These are phyloP conservation scores for Phytophthora colocasiae DNA, from an alignment of 352 stramenopile species.

Conservation along the genomic window DNA sequence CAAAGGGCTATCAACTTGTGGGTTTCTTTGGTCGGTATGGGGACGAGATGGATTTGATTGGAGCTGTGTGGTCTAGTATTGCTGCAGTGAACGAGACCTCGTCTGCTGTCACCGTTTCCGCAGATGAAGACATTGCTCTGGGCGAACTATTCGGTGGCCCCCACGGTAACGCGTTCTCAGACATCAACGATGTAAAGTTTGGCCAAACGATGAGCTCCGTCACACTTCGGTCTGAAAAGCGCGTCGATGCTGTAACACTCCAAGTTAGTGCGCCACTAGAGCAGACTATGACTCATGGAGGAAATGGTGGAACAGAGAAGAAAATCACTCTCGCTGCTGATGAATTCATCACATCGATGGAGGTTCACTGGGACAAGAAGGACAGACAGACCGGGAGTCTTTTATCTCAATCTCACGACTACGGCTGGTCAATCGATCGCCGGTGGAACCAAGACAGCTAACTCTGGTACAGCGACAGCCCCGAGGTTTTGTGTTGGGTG, in stretches of 20 bases:
- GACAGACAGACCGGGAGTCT: not conserved
- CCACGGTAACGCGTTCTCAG: conserved; percentile 29
- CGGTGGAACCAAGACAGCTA: not conserved
- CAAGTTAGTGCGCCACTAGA: conserved; percentile 21
- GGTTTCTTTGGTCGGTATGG: conserved; percentile 27
- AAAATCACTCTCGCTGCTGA: not conserved
- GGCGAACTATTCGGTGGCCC: conserved; percentile 24
- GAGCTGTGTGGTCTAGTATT: conserved; percentile 37
- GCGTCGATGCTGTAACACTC: conserved; percentile 52
- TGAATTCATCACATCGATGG: not conserved
- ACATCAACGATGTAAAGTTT: conserved; percentile 33
- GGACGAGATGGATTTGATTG: conserved; percentile 22
- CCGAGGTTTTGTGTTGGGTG: not conserved
- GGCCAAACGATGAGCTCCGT: conserved; percentile 15
- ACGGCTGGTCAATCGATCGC: not conserved
- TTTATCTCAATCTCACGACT: not conserved
- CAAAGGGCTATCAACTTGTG: conserved; percentile 25
- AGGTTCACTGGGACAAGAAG: not conserved
- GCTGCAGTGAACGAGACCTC: conserved; percentile 22
- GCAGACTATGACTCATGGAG: conserved; percentile 1
- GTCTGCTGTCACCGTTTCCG: not conserved
- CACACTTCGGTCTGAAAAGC: conserved; percentile 26
- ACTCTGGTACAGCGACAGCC: not conserved
- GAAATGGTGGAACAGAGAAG: not conserved
- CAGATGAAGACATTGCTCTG: conserved; percentile 27